Evolutionary conservation across 768 basidiomycete species (phyloP), one percentile per base, ranked within the genome.

Genomic region (Suillus brevipes): DNA sequence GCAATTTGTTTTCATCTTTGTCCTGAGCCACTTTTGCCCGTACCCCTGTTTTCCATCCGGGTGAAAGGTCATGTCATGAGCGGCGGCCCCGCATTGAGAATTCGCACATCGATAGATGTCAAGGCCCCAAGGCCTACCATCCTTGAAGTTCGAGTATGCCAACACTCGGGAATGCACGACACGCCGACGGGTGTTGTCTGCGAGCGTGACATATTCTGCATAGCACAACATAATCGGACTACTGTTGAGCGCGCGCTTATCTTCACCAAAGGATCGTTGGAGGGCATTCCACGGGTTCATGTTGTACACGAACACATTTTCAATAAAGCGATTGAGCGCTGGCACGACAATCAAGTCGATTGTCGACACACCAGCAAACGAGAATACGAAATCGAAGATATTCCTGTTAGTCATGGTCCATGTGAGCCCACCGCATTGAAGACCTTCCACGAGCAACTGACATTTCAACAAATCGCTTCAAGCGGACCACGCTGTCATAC

Each of bases 311-410:
- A 31, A 62, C 2, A 62, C 34, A 14, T 62, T 62, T 20, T 53
- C 49, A 1, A 52, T 2, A 13, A 62, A 62, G 20, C 34, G 18
- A n/a, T 20, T 36, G 3, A 55, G 16, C 9, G 50, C 31, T 7
- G 49, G 34, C 20, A 52, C 23, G 10, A 62, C 50, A 7, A 62
- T 13, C 4, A 9, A n/a, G 14, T 52, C 49, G 10, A 62, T 13
- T 1, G 49, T 62, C 1, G 9, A 18, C 6, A 25, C 12, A 0
- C 61, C 61, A 12, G 40, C 61, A 49, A 60, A 60, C 10, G 20
- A 18, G 6, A 62, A 62, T 1, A 62, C 25, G n/a, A 62, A 62
- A n/a, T 62, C 49, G 25, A 62, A 62, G 16, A 52, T 50, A 10
- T 47, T 10, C 28, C 61, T 62, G 31, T 31, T 31, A 31, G 31